Base-by-base conservation (phyloP, 305 asterid genomes). In the Fraxinus sp. region DNA sequence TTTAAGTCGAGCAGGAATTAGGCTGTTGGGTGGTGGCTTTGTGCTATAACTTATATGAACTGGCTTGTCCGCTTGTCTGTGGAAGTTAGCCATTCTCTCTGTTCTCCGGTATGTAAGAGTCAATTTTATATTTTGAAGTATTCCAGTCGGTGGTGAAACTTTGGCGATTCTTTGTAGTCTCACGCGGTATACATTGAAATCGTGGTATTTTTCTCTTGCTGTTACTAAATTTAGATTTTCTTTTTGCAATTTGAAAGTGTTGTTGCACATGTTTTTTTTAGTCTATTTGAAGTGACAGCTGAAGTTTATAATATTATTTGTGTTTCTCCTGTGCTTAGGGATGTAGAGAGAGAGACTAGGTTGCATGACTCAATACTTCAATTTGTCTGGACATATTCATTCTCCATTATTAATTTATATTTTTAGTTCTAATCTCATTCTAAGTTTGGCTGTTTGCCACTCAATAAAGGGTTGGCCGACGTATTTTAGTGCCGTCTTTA, bases 401-500 rank as follows among this genome's bases (percentile, higher is more conserved):
- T 82, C 46, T 79, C 79, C 79, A 84, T 80, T 41, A 80, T 49
- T 64, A 77, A 26, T 70, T 59, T 49, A 62, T 79, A 77, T 72
- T 76, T 71, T 74, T 81, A 33, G 49, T 41, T 72, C 76, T 16
- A 72, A 72, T 49, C 37, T 62, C 80, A 49, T 68, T 77, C 55
- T 24, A 16, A 55, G 83, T 74, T 86, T 79, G 88, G 88, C 81
- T 76, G 87, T 78, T 62, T 83, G 86, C 85, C 86, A 86, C 90
- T 79, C 59, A 10, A 11, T 49, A 55, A 36, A 57, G 46, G 83
- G 80, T 35, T 55, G 85, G 74, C 80, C 78, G 73, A 39, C 55
- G 37, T 32, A 68, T 52, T 62, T 55, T 55, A 74, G 78, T 82
- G 73, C 76, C 49, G 46, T 73, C 59, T 32, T 49, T 82, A 52